Conservation (phyloP, 1,284 basidiomycete genomes). For the Ceratobasidium sp. region DNA sequence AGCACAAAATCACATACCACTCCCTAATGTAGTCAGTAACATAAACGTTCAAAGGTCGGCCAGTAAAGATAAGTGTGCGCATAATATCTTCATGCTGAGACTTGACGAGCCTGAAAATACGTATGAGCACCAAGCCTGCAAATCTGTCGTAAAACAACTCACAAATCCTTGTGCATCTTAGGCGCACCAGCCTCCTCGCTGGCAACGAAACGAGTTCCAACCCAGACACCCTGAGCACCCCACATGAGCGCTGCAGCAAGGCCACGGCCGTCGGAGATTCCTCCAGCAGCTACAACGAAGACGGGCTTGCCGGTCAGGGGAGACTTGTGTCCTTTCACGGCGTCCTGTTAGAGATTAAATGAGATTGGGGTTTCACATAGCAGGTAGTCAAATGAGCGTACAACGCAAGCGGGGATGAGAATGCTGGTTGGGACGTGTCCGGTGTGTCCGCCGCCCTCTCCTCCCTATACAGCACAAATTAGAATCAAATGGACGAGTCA, state of each 20-base stretch:
- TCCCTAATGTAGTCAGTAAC: conserved; percentile 83
- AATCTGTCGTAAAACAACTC: conserved; percentile 57
- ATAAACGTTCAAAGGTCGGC: conserved; percentile 84
- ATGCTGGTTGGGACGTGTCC: conserved; percentile 73
- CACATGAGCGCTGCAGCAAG: conserved; percentile 86
- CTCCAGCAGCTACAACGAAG: conserved; percentile 86
- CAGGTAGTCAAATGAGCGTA: neutral
- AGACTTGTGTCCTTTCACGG: conserved; percentile 75
- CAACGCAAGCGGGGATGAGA: conserved; percentile 85
- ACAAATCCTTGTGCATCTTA: conserved; percentile 81
- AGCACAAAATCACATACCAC: conserved; percentile 62
- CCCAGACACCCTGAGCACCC: conserved; percentile 89
- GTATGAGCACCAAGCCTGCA: neutral
- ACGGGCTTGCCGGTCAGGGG: conserved; percentile 82
- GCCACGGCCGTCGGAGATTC: conserved; percentile 84
- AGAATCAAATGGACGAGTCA: conserved; percentile 39
- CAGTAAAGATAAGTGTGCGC: conserved; percentile 86
- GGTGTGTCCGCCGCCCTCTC: conserved; percentile 81
- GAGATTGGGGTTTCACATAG: no score
- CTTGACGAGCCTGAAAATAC: conserved; percentile 57
- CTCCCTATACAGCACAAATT: conserved; percentile 57
- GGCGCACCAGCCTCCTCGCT: conserved; percentile 81
- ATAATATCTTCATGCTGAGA: conserved; percentile 77
- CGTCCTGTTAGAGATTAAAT: conserved; percentile 57
- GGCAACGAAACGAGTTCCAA: conserved; percentile 91